Evolutionary conservation across 2,329 filamentous ascomycete genomes (phyloP).

Genomic region (Chrysoporthe austroafricana): DNA sequence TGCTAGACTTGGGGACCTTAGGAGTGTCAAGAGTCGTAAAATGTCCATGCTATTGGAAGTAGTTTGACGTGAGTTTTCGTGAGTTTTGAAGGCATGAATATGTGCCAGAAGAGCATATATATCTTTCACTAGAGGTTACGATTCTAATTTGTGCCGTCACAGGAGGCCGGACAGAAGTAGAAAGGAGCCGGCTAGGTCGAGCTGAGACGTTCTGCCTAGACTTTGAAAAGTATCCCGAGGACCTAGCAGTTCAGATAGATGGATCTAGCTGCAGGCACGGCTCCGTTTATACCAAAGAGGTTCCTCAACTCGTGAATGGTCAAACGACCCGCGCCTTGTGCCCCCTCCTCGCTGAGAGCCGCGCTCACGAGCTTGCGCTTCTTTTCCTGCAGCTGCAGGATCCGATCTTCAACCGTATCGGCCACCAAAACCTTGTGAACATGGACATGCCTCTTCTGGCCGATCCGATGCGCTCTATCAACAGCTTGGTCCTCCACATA

Average conservation of each 20-base stretch:
- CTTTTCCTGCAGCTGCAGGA: slow-evolving; percentile 74
- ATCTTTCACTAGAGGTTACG: too few species aligned
- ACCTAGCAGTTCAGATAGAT: background rate
- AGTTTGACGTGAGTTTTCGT: too few species aligned
- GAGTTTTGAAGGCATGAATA: too few species aligned
- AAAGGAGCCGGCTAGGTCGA: too few species aligned
- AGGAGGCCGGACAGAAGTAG: too few species aligned
- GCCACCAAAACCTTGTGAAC: slow-evolving; percentile 77
- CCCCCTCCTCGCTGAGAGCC: slow-evolving; percentile 69
- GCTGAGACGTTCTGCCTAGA: too few species aligned
- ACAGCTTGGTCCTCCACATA: slow-evolving; percentile 88
- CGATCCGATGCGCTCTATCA: slow-evolving; percentile 83
- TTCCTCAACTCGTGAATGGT: slow-evolving; percentile 2
- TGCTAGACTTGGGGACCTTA: too few species aligned
- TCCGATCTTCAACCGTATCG: slow-evolving; percentile 82
- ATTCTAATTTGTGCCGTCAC: too few species aligned
- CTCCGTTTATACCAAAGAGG: slow-evolving; percentile 13
- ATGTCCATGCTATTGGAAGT: too few species aligned
- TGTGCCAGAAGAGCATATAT: too few species aligned
- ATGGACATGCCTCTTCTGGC: slow-evolving; percentile 70
- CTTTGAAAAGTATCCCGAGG: background rate
- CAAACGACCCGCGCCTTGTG: slow-evolving; percentile 8
- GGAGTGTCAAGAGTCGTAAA: too few species aligned
- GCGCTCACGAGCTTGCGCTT: slow-evolving; percentile 76
- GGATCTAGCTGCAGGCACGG: background rate